Base-by-base conservation (phyloP, 805 yeast genomes). In the Lachancea fermentati region DNA sequence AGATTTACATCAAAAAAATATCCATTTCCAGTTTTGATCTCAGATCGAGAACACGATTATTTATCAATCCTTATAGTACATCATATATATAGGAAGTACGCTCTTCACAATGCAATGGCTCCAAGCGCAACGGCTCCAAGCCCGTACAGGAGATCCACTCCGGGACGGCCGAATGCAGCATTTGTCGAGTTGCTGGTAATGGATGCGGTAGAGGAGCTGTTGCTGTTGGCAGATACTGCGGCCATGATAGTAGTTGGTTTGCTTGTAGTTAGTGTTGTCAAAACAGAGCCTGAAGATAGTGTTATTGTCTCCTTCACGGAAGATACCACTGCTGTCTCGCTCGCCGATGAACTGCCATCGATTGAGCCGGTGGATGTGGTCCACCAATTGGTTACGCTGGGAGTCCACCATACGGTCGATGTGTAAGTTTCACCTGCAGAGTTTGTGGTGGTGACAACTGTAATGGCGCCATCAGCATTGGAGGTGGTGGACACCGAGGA, bases 381-480 rank as follows among this genome's bases (percentile, higher is more conserved):
- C 44, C 44, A 40, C 47, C 44, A 40, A 13, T 17, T 24, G 4
- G 46, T 34, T 4, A 24, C 33, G 14, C 31, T 29, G 18, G 61
- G 58, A 12, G 51, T 44, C 63, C 62, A 58, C 62, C 62, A 58
- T n/a, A 56, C 39, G 2, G 54, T 55, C 8, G 60, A 54, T 5
- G 55, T 48, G 36, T 51, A 53, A 2, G 48, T 7, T 13, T 40
- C 48, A 35, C 60, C 59, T 5, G 40, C 37, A 11, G 58, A 42
- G 29, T 54, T 43, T 4, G 55, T 44, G 16, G 53, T 41, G 1
- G 52, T 48, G 6, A 51, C 30, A 1, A 50, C 45, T 3, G 56
- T 49, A 12, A 52, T 36, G 33, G 58, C 56, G 5, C 48, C 52
- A 13, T 45, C 44, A 1, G 44, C 30, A 19, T 29, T 35, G 7